These are phyloP conservation scores for Rhizophagus sp. DNA, from an alignment of 192 early-diverging fungal species.

Conservation along the genomic window DNA sequence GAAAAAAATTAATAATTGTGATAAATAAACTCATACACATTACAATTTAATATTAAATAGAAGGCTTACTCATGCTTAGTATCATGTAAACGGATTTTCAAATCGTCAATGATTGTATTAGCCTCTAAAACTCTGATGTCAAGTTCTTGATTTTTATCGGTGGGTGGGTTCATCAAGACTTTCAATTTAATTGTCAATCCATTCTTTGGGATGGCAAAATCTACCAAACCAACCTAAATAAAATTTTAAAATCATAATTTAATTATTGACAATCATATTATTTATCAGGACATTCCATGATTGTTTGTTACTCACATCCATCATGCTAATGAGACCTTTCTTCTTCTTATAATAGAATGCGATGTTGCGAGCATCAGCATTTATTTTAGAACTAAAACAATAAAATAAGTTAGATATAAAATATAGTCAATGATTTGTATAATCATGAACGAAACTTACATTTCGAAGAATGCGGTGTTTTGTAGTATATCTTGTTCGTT, in stretches of 20 bases:
- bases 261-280: not conserved
- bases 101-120: constrained; percentile 39
- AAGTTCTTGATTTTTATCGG: constrained; percentile 11
- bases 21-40: not conserved
- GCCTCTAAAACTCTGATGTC: constrained; percentile 37
- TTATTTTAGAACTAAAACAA: constrained; percentile 37
- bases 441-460: constrained; percentile 12
- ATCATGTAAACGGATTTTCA: constrained; percentile 46
- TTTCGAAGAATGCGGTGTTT: constrained; percentile 13
- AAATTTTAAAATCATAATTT: no score
- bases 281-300: not conserved
- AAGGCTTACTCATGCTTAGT: constrained; percentile 51
- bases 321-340: constrained; percentile 48
- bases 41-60: no score
- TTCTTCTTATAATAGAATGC: constrained; percentile 58
- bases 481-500: constrained; percentile 30
- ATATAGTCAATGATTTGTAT: not conserved
- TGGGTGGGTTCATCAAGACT: constrained; percentile 2
- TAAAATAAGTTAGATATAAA: not conserved
- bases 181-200: constrained; percentile 34
- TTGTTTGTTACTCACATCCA: constrained; percentile 33
- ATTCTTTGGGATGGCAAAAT: constrained; percentile 47
- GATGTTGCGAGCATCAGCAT: constrained; percentile 57
- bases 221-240: constrained; percentile 44
- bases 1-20: not conserved